Evolutionary conservation across 2,329 filamentous ascomycete genomes (phyloP), one percentile per base, ranked within the genome.

Genomic region (Rutstroemia sp.): DNA sequence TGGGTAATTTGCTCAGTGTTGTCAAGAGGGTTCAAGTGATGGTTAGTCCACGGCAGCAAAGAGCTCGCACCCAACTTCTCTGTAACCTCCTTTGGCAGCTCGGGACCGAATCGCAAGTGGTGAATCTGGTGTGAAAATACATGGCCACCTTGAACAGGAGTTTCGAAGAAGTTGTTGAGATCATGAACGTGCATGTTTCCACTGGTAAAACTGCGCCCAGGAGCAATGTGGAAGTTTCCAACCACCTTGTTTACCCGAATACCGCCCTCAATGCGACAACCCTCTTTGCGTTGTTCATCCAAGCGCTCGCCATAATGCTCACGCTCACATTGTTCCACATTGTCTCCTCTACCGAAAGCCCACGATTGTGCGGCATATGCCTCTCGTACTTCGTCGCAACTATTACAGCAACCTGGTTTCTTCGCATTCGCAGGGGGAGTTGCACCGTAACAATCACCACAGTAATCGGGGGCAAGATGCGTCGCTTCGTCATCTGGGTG

Each of bases 171-270:
- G 76, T 94, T 95, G 73, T 96, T 91, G 61, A 99, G 78, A 69
- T 99, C 95, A 76, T 99, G 94, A 19, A 96, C 89, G 74, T 99
- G 94, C 83, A 97, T 87, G 75, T 96, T 95, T 64, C 90, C 91
- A 68, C 89, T 95, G 72, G 88, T 95, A 80, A 97, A 97, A 71
- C 87, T 92, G 73, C 92, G 89, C 66, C 94, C 94, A 1, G 94
- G 94, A 1, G 95, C 94, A 66, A 99, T 87, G 73, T 99, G 94
- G 80, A 99, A 99, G 77, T 99, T 99, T 56, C 94, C 94, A 54
- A 99, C 82, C 25, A 99, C 94, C 76, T 99, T 99, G 80, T 99
- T 99, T 63, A 99, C 95, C 48, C 89, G 88, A 65, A 99, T 82
- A 40, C 84, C 83, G 58, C 94, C 94, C 72, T 96, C 91, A 62